A percentile compares a stretch with the other conserved stretches of the same genome.
phyloP scores from a whole-genome alignment of 768 basidiomycete genomes.

The Pleurotus djamor region DNA sequence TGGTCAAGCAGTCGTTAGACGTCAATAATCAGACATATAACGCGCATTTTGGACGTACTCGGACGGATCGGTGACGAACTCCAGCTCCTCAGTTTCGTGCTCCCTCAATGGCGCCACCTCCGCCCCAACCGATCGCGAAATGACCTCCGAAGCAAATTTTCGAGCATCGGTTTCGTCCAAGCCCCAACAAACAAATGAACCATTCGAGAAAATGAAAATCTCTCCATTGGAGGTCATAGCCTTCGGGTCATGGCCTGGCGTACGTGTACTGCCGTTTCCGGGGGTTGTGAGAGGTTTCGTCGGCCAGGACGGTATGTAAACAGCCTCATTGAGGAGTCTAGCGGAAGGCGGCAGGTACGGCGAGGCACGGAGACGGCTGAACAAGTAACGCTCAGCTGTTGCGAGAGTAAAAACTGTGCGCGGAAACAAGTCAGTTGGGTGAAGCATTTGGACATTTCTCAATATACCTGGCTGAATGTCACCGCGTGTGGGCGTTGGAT shows the following conservation, averaged over 20 bases:
- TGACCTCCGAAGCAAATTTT: slow-evolving; percentile 62
- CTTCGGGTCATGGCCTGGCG: slow-evolving; percentile 56
- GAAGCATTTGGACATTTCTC: too few species aligned
- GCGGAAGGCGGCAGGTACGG: slow-evolving; percentile 51
- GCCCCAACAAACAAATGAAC: slow-evolving; percentile 91
- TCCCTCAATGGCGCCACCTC: slow-evolving; percentile 66
- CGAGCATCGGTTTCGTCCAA: slow-evolving; percentile 73
- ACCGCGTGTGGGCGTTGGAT: slow-evolving; percentile 82
- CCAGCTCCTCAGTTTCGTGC: slow-evolving; percentile 85
- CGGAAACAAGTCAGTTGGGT: background rate
- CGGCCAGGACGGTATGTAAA: slow-evolving; percentile 50
- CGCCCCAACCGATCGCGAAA: slow-evolving; percentile 48
- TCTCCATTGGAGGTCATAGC: slow-evolving; percentile 60
- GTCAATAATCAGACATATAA: slow-evolving; percentile 8
- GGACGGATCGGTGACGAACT: slow-evolving; percentile 87
- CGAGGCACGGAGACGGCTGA: slow-evolving; percentile 55
- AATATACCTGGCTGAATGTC: slow-evolving; percentile 52
- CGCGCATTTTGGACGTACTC: slow-evolving; percentile 58
- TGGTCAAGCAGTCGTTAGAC: slow-evolving; percentile 10
- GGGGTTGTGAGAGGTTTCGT: background rate
- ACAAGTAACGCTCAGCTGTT: slow-evolving; percentile 81
- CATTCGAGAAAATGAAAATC: slow-evolving; percentile 85
- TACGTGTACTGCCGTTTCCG: background rate
- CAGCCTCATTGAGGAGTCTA: slow-evolving; percentile 68
- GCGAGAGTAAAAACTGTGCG: slow-evolving; percentile 74